These are phyloP conservation scores for Colletotrichum nymphaeae DNA, from an alignment of 2,329 filamentous ascomycete species.

Conservation along the genomic window DNA sequence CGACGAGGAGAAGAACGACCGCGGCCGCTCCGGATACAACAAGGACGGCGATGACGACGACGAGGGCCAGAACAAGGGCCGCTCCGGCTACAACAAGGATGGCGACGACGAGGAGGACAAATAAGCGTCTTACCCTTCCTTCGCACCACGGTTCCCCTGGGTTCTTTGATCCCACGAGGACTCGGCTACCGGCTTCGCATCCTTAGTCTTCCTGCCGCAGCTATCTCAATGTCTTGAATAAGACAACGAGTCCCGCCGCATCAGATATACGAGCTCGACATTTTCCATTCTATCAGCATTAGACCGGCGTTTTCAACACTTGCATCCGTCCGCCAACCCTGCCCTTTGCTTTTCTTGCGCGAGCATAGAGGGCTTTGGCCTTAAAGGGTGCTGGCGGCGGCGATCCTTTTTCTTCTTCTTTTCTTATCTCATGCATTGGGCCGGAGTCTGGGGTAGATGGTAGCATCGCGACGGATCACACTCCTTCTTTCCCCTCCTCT, in stretches of 20 bases:
- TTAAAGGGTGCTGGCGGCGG: constrained; percentile 21
- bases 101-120: constrained; percentile 51
- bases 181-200: background rate
- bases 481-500: background rate
- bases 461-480: constrained; percentile 4
- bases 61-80: constrained; percentile 52
- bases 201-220: background rate
- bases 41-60: constrained; percentile 48
- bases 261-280: background rate
- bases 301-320: constrained; percentile 24
- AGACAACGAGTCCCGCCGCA: background rate
- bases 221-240: background rate
- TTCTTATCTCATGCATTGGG: constrained; percentile 18
- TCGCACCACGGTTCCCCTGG: background rate
- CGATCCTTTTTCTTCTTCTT: constrained; percentile 6
- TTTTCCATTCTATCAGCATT: constrained; percentile 14
- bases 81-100: constrained; percentile 60
- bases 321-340: background rate
- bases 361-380: background rate
- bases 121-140: constrained; percentile 34
- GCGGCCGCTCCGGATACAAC: constrained; percentile 56
- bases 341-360: background rate
- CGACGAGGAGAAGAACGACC: constrained; percentile 42
- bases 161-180: background rate
- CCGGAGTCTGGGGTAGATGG: constrained; percentile 13